Base-by-base conservation (phyloP, 2,329 filamentous ascomycete genomes). In the Aspergillus fumigatus region DNA sequence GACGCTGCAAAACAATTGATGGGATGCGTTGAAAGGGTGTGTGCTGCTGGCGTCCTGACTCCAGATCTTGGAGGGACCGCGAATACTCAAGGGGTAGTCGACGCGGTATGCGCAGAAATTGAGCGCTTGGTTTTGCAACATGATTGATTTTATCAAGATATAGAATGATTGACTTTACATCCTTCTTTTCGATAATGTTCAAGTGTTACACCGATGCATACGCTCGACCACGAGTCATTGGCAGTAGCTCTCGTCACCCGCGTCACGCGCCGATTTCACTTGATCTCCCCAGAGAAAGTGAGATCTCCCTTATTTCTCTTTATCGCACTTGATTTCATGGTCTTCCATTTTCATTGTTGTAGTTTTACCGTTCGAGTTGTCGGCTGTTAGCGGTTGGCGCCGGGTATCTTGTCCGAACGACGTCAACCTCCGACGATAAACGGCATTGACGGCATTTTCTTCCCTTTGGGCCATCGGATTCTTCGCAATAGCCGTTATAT, bases 21-120 rank as follows among this genome's bases (percentile, higher is more conserved):
- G 73, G 76, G 80, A 51, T 81, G 81, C 26, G 80, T 87, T 14
- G 85, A 88, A 68, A 81, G 81, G 58, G 84, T 87, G 11, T 83
- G 81, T 8, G 81, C 81, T n/a, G 66, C 75, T 25, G 79, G 79
- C 0, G 68, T 85, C 35, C 75, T 82, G 59, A 88, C 85, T 3
- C 78, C 73, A 32, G 85, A 88, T 68, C 78, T 88, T 62, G 83
- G 83, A 45, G 85, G 85, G 0, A 75, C 68, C 9, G 79, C 79
- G 2, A 77, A 76, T 8, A 87, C 85, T 0, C 77, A 81, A 62
- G 80, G 78, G 29, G 80, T 87, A 9, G 85, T 84, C 1, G 77
- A 82, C 50, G 83, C 83, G 1, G 77, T 84, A 0, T 80, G 77
- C 61, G 67, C 66, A 50, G 79, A 83, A 66, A 78, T 83, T 56